Percentiles rank a stretch among this genome's conserved stretches.
Evolutionary conservation across 108 stramenopile genomes (phyloP).

Genomic region (Fragilaria radians): DNA sequence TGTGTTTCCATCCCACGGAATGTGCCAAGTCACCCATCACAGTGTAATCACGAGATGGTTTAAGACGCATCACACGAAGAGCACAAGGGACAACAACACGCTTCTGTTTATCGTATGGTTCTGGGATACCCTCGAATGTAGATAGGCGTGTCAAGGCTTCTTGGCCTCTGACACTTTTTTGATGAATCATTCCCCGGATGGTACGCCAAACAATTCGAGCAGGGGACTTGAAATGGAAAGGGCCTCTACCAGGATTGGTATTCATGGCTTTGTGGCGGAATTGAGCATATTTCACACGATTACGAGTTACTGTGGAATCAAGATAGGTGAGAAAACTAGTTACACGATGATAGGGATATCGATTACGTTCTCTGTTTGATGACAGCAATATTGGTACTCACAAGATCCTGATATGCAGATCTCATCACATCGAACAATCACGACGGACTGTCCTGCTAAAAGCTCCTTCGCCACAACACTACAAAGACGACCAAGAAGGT

Average conservation of each 20-base stretch:
- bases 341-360: neutral
- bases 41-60: constrained; percentile 88
- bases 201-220: constrained; percentile 97
- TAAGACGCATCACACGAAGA: constrained; percentile 89
- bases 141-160: constrained; percentile 91
- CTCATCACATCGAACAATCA: constrained; percentile 97
- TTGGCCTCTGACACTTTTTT: constrained; percentile 95
- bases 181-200: constrained; percentile 98
- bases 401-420: constrained; percentile 93
- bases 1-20: constrained; percentile 98
- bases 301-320: constrained; percentile 66
- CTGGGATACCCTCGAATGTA: constrained; percentile 98
- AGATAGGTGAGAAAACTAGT: no score
- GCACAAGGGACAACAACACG: constrained; percentile 98
- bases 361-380: neutral
- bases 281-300: constrained; percentile 96
- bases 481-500: constrained; percentile 97
- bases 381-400: constrained; percentile 28
- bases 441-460: constrained; percentile 95
- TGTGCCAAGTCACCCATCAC: constrained; percentile 89
- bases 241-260: constrained; percentile 95
- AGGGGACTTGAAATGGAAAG: constrained; percentile 97
- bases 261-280: constrained; percentile 96
- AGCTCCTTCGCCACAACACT: constrained; percentile 99
- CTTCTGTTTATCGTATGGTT: constrained; percentile 98